Percentiles rank a stretch among this genome's conserved stretches.
These are phyloP conservation scores for Plasmodium knowlesi DNA, from an alignment of 169 alveolate genomes.

Conservation along the genomic window DNA sequence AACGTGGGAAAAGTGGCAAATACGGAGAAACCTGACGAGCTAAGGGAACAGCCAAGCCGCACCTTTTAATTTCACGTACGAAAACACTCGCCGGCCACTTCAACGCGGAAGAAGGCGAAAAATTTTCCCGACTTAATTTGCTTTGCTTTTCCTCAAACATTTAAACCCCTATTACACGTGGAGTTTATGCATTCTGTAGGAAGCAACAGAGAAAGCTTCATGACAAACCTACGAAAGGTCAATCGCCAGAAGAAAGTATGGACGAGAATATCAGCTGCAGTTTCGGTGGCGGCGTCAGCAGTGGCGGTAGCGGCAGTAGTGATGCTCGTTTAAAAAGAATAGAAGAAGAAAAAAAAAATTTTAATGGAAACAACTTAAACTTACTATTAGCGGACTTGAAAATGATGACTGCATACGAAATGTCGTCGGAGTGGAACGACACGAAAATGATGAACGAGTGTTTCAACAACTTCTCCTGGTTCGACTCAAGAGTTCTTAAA, in stretches of 20 bases:
- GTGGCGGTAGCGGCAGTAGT: not conserved
- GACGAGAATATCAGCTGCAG: not conserved
- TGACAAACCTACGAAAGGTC: not conserved
- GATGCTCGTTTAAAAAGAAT: conserved; percentile 27
- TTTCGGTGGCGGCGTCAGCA: not conserved
- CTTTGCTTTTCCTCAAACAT: not conserved
- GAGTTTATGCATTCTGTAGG: not conserved
- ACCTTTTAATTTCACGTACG: not conserved
- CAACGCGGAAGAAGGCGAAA: not conserved
- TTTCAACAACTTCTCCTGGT: conserved; percentile 79
- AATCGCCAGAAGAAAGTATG: not conserved
- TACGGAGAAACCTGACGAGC: not conserved
- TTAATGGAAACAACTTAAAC: conserved; percentile 56
- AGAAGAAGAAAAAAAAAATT: conserved; percentile 50
- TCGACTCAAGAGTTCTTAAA: conserved; percentile 73
- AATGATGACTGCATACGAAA: conserved; percentile 78
- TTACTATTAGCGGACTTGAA: conserved; percentile 76
- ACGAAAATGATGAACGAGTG: conserved; percentile 77
- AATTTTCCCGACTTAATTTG: not conserved
- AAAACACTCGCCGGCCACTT: not conserved
- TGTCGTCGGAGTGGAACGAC: conserved; percentile 82
- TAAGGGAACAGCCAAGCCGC: not conserved
- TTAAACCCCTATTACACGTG: not conserved
- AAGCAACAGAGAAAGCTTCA: not conserved
- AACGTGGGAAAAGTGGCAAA: not conserved